phyloP scores from a whole-genome alignment of 164 flowering plant species.

The Piper betle region DNA sequence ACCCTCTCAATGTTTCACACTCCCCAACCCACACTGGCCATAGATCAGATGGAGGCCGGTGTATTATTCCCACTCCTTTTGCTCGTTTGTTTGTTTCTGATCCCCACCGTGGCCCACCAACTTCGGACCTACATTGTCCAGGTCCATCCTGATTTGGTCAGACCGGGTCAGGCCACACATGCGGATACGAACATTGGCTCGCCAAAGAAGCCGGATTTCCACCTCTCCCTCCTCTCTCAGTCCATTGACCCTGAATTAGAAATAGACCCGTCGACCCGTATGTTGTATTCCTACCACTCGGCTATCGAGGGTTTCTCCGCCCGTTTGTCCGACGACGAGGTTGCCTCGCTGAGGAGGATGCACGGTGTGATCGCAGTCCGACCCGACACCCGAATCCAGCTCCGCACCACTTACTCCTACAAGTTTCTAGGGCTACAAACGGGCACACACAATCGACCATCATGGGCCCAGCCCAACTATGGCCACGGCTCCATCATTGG shows the following conservation, averaged over 20 bases:
- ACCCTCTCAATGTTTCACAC: background rate
- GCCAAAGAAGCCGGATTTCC: constrained; percentile 33
- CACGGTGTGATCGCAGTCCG: constrained; percentile 47
- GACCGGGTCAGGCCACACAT: constrained; percentile 19
- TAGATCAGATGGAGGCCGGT: too few species aligned
- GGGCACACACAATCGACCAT: constrained; percentile 4
- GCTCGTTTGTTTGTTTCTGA: background rate
- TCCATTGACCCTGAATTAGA: constrained; percentile 15
- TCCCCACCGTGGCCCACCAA: constrained; percentile 19
- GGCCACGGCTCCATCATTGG: constrained; percentile 71
- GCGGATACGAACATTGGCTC: background rate
- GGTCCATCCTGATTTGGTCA: constrained; percentile 44
- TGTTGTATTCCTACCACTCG: constrained; percentile 60
- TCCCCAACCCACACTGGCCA: background rate
- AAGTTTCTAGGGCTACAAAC: constrained; percentile 56
- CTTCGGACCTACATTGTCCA: constrained; percentile 70
- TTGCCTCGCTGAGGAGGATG: constrained; percentile 18
- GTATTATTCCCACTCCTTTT: too few species aligned
- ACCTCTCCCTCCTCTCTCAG: constrained; percentile 47
- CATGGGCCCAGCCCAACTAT: constrained; percentile 26
- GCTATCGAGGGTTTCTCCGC: constrained; percentile 91
- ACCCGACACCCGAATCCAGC: constrained; percentile 33
- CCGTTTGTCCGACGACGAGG: constrained; percentile 36
- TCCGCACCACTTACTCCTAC: constrained; percentile 74
- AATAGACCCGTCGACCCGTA: constrained; percentile 31